phyloP scores from a whole-genome alignment of 2,329 filamentous ascomycete genomes.

The Ceratocystis variospora region DNA sequence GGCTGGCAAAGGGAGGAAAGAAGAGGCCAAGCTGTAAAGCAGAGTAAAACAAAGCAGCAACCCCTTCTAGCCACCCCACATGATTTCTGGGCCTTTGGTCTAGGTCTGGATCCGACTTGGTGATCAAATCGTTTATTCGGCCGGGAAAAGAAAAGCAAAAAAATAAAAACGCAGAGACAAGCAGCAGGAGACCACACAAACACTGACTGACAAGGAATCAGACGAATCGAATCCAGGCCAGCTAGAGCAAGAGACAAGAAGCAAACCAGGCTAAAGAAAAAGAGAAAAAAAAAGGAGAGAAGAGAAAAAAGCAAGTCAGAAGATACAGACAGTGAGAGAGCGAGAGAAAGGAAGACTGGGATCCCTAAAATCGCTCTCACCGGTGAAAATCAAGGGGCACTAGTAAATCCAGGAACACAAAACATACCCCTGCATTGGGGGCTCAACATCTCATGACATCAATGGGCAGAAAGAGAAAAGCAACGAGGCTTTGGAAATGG shows the following conservation, averaged over 20 bases:
- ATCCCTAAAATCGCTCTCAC: background rate
- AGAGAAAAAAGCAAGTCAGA: background rate
- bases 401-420: conserved; percentile 9
- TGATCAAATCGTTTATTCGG: background rate
- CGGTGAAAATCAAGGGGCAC: background rate
- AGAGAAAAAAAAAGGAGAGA: background rate
- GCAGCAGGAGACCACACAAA: background rate
- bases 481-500: background rate
- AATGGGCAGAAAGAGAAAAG: background rate
- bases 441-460: background rate
- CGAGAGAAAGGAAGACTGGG: background rate
- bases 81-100: background rate
- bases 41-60: background rate
- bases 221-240: background rate
- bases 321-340: background rate
- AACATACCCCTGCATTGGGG: conserved; percentile 1
- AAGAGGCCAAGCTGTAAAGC: background rate
- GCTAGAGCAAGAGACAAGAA: background rate
- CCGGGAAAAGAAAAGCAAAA: background rate
- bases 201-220: background rate
- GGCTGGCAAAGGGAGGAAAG: background rate
- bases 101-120: background rate
- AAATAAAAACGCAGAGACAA: background rate
- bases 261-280: background rate
- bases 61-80: background rate